These are phyloP conservation scores for Arthrobotrys pseudoclavata DNA, from an alignment of 2,329 filamentous ascomycete species.

Conservation along the genomic window DNA sequence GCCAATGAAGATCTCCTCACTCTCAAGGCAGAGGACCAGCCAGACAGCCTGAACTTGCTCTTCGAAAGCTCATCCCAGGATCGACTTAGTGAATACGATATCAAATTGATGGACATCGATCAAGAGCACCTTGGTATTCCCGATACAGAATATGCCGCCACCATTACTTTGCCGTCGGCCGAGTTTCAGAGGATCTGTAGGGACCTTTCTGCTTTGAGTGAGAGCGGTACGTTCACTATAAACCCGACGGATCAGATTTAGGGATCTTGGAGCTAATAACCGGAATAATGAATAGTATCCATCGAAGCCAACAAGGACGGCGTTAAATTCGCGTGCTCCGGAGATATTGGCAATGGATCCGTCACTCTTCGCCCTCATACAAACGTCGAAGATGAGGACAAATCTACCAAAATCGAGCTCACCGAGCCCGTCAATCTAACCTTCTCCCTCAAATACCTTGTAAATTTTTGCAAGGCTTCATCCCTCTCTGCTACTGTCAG, in stretches of 20 bases:
- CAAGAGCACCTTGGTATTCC: constrained; percentile 99
- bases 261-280: constrained; percentile 9
- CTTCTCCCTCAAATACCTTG: constrained; percentile 98
- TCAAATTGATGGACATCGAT: constrained; percentile 99
- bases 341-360: constrained; percentile 95
- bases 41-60: constrained; percentile 92
- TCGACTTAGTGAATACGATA: constrained; percentile 96
- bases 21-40: constrained; percentile 96
- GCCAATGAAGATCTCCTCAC: constrained; percentile 95
- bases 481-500: constrained; percentile 84
- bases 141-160: constrained; percentile 97
- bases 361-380: constrained; percentile 91
- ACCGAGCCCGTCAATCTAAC: constrained; percentile 93
- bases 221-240: constrained; percentile 81
- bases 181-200: constrained; percentile 97
- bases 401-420: constrained; percentile 89
- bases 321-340: constrained; percentile 91
- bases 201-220: constrained; percentile 90
- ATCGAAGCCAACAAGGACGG: constrained; percentile 98
- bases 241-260: neutral
- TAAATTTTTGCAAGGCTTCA: constrained; percentile 99
- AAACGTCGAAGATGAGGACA: constrained; percentile 87
- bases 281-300: constrained; percentile 74
- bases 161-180: constrained; percentile 84
- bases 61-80: constrained; percentile 93